Conservation (phyloP, 768 basidiomycete genomes). For the Sarcodon aspratus region DNA sequence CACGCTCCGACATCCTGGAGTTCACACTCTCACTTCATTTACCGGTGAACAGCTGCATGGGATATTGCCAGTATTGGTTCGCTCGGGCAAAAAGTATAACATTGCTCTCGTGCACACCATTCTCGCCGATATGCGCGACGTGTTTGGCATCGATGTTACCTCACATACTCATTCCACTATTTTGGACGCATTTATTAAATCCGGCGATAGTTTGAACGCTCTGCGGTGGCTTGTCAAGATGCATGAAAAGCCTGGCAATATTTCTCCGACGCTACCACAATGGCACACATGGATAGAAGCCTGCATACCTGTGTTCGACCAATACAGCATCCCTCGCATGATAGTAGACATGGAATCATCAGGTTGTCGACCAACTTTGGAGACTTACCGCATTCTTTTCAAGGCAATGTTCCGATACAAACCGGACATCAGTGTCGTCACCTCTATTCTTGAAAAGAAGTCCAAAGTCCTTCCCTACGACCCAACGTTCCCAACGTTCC, state of each 20-base stretch:
- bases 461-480: slow-evolving; percentile 8
- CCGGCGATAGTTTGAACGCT: slow-evolving; percentile 31
- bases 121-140: slow-evolving; percentile 32
- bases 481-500: slow-evolving; percentile 2
- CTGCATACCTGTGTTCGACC: slow-evolving; percentile 13
- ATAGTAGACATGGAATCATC: slow-evolving; percentile 1
- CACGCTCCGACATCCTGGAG: no score
- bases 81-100: slow-evolving; percentile 17
- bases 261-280: slow-evolving; percentile 37
- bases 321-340: slow-evolving; percentile 6
- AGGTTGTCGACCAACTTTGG: slow-evolving; percentile 1
- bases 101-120: slow-evolving; percentile 42
- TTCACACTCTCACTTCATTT: no score
- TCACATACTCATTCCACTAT: slow-evolving; percentile 37
- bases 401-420: not conserved
- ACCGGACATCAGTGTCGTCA: not conserved
- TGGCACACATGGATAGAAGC: slow-evolving; percentile 42
- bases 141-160: slow-evolving; percentile 35
- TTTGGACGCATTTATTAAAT: slow-evolving; percentile 33
- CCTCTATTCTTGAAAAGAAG: no score
- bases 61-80: no score
- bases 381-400: not conserved
- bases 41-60: no score
- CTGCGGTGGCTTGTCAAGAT: slow-evolving; percentile 43
- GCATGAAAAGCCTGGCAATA: slow-evolving; percentile 33